Evolutionary conservation across 345 rosid species (phyloP).

Genomic region (Populus ilicifolia): DNA sequence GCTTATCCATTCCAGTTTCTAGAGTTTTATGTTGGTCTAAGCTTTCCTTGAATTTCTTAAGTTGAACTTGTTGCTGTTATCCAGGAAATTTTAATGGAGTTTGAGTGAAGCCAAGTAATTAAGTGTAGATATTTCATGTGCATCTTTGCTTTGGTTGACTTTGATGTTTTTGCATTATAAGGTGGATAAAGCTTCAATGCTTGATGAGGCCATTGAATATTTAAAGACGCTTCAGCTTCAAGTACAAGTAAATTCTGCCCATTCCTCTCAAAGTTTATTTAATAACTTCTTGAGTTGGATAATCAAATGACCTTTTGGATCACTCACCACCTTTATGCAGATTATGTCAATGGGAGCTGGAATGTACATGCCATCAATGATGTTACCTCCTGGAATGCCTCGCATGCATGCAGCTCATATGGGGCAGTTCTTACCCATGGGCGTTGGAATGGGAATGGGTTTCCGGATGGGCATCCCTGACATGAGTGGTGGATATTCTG

Average conservation of each 20-base stretch:
- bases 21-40: neutral
- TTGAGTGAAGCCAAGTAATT: slow-evolving; percentile 6
- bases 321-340: slow-evolving; percentile 34
- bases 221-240: slow-evolving; percentile 83
- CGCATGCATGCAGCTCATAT: slow-evolving; percentile 57
- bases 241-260: slow-evolving; percentile 56
- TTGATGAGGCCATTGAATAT: slow-evolving; percentile 94
- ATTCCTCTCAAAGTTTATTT: neutral
- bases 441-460: slow-evolving; percentile 64
- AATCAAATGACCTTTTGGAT: slow-evolving; percentile 9
- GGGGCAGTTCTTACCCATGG: slow-evolving; percentile 47
- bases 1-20: neutral
- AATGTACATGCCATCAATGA: slow-evolving; percentile 68
- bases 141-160: slow-evolving; percentile 16
- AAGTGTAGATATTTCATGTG: neutral
- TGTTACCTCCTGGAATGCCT: slow-evolving; percentile 64
- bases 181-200: slow-evolving; percentile 98
- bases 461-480: slow-evolving; percentile 60
- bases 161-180: slow-evolving; percentile 26
- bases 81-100: neutral
- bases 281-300: slow-evolving; percentile 10
- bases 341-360: slow-evolving; percentile 84
- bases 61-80: slow-evolving; percentile 2
- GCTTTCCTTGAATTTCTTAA: neutral
- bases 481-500: slow-evolving; percentile 40